These are phyloP conservation scores for Pterulicium gracile DNA, from an alignment of 1,284 basidiomycete species.

Conservation along the genomic window DNA sequence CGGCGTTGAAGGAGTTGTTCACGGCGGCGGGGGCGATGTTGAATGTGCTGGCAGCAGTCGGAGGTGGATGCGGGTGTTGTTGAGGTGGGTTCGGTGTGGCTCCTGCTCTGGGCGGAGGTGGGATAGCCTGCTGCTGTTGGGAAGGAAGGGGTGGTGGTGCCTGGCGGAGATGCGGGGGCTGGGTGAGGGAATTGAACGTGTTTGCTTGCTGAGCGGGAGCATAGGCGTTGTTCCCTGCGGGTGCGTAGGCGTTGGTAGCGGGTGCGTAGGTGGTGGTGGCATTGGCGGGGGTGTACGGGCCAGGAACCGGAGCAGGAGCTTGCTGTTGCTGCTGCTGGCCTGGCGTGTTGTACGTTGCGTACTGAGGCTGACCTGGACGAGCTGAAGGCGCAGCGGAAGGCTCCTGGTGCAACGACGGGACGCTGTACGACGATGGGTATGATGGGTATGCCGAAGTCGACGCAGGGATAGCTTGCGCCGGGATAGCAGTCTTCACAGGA, in stretches of 20 bases:
- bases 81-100: conserved; percentile 13
- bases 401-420: conserved; percentile 11
- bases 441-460: not conserved
- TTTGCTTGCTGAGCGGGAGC: conserved; percentile 7
- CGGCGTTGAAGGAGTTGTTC: conserved; percentile 16
- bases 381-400: not conserved
- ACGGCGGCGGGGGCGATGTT: conserved; percentile 17
- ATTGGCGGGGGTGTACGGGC: not conserved
- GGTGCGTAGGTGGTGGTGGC: not conserved
- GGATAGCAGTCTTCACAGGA: conserved; percentile 19
- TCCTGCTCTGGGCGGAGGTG: conserved; percentile 11
- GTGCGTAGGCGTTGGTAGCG: conserved; percentile 8
- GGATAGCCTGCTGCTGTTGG: conserved; percentile 15
- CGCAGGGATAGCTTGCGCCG: conserved; percentile 6
- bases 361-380: not conserved
- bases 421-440: not conserved
- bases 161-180: conserved; percentile 27
- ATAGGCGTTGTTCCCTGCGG: conserved; percentile 14
- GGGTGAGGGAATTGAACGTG: conserved; percentile 16
- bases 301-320: not conserved
- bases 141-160: conserved; percentile 11
- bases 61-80: no score
- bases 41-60: no score
- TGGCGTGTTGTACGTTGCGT: not conserved
- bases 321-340: not conserved